Evolutionary conservation across 1,139 yeast genomes (phyloP).

Genomic region (Taphrina flavorubra): DNA sequence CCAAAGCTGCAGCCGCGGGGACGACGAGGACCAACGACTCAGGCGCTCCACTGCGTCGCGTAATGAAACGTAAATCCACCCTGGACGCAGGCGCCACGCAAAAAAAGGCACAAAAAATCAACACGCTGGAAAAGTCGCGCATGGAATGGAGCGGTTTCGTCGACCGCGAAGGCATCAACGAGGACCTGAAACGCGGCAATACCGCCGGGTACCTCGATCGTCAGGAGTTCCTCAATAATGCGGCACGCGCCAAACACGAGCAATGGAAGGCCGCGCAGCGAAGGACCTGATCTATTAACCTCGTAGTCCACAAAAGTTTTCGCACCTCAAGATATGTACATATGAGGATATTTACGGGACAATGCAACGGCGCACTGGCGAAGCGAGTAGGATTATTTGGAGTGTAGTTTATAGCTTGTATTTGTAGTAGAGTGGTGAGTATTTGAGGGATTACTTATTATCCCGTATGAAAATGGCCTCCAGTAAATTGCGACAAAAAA

Average conservation of each 20-base stretch:
- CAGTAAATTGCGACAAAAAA: no score
- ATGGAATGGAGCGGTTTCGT: constrained; percentile 96
- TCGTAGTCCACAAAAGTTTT: no score
- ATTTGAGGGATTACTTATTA: no score
- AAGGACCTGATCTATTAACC: constrained; percentile 43
- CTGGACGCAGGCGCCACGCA: constrained; percentile 61
- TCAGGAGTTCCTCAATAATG: constrained; percentile 84
- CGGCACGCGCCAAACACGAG: constrained; percentile 69
- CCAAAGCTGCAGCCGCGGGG: background rate
- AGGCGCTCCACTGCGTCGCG: constrained; percentile 45
- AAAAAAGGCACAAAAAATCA: constrained; percentile 66
- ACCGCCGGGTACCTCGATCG: constrained; percentile 83
- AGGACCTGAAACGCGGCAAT: constrained; percentile 78
- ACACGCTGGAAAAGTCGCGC: constrained; percentile 89
- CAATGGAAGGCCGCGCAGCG: constrained; percentile 66
- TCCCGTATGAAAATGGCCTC: no score
- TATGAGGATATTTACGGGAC: no score
- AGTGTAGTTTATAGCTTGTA: background rate
- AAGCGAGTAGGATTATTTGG: no score
- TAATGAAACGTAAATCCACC: constrained; percentile 59
- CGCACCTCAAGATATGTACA: no score
- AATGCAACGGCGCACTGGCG: no score
- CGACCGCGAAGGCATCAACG: constrained; percentile 80
- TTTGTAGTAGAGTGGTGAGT: constrained; percentile 10
- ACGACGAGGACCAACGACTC: constrained; percentile 48